phyloP scores from a whole-genome alignment of 371 early-diverging fungal species.

The Apophysomyces trapeziformis region DNA sequence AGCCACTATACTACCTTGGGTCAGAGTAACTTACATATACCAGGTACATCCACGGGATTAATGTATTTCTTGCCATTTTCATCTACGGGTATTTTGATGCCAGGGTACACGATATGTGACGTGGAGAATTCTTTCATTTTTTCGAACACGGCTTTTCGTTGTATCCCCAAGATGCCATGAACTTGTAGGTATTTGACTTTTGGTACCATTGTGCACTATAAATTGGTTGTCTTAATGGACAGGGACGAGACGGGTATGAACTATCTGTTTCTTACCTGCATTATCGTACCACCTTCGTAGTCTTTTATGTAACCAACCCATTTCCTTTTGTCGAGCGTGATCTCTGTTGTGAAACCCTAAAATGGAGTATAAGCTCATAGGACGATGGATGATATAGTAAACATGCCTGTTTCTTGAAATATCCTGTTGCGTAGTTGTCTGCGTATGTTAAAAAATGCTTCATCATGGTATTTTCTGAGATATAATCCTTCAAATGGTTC shows the following conservation, averaged over 20 bases:
- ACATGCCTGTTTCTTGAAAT: conserved; percentile 97
- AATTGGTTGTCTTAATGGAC: no score
- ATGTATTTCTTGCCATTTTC: conserved; percentile 52
- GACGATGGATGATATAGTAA: not conserved
- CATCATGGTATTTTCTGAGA: conserved; percentile 69
- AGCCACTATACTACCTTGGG: not conserved
- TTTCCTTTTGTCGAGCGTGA: conserved; percentile 86
- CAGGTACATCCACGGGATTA: conserved; percentile 69
- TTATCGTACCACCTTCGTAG: conserved; percentile 99
- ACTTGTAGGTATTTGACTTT: conserved; percentile 61
- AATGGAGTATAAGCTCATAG: conserved; percentile 1
- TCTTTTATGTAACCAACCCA: conserved; percentile 99
- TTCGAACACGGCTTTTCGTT: conserved; percentile 79
- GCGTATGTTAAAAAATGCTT: conserved; percentile 98
- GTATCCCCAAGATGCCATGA: conserved; percentile 64
- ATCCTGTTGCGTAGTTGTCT: conserved; percentile 99
- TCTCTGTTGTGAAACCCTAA: conserved; percentile 96
- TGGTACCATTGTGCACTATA: conserved; percentile 63
- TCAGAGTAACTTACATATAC: conserved; percentile 65
- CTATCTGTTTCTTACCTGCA: conserved; percentile 76
- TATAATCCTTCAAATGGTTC: conserved; percentile 93
- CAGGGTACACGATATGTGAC: conserved; percentile 81
- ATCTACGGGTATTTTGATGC: conserved; percentile 69
- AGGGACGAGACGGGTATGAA: no score
- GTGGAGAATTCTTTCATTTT: conserved; percentile 77